phyloP scores from a whole-genome alignment of 2,329 filamentous ascomycete species.

The Byssochlamys sp. region DNA sequence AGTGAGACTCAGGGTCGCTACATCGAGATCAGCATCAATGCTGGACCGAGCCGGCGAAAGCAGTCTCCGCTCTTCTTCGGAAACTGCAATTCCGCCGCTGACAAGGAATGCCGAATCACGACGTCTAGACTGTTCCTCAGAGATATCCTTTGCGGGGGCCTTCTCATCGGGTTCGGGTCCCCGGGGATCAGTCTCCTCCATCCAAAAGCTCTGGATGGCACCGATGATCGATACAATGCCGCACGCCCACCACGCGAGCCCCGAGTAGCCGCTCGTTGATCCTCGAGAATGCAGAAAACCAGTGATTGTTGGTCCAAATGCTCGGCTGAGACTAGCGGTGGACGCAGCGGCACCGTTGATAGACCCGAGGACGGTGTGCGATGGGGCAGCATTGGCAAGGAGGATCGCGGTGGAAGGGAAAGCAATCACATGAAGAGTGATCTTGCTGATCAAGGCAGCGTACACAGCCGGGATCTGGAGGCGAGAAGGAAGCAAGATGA shows the following conservation, averaged over 20 bases:
- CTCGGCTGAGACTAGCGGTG: conserved; percentile 77
- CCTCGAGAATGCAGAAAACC: conserved; percentile 76
- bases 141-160: conserved; percentile 18
- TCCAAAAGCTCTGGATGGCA: conserved; percentile 63
- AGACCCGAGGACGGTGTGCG: conserved; percentile 72
- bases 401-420: conserved; percentile 87
- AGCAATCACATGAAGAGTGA: conserved; percentile 79
- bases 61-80: conserved; percentile 26
- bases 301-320: conserved; percentile 79
- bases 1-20: conserved; percentile 17
- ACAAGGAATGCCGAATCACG: conserved; percentile 14
- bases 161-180: conserved; percentile 32
- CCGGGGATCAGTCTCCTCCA: conserved; percentile 53
- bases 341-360: conserved; percentile 90
- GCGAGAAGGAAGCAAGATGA: conserved; percentile 67
- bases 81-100: conserved; percentile 14
- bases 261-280: conserved; percentile 69
- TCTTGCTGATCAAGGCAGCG: conserved; percentile 75
- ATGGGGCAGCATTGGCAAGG: conserved; percentile 77
- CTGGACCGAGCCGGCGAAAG: conserved; percentile 27
- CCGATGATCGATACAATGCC: conserved; percentile 66
- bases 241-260: conserved; percentile 87
- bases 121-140: conserved; percentile 14
- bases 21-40: conserved; percentile 23
- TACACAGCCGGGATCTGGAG: conserved; percentile 68